Percentiles rank a stretch among this genome's conserved stretches.
Evolutionary conservation across 257 asterid genomes (phyloP).

Genomic region (Handroanthus guayacan): DNA sequence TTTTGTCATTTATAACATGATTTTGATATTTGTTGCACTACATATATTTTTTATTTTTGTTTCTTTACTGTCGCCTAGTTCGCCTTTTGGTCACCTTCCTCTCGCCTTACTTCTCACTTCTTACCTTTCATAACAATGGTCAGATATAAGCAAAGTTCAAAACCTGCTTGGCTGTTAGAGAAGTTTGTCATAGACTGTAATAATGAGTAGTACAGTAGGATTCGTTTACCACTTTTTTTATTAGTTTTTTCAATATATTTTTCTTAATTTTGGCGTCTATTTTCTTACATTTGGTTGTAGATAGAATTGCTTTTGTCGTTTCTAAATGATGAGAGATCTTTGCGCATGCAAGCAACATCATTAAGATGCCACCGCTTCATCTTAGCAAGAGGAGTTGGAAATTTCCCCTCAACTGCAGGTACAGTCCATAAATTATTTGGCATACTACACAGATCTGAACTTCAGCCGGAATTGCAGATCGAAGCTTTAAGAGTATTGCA

Average conservation of each 20-base stretch:
- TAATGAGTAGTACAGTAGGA: conserved; percentile 7
- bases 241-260: conserved; percentile 14
- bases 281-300: conserved; percentile 48
- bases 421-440: conserved; percentile 51
- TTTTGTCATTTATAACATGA: too few relatives aligned
- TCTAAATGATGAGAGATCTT: conserved; percentile 58
- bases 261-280: conserved; percentile 29
- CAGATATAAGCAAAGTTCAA: conserved; percentile 5
- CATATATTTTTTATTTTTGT: too few relatives aligned
- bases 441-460: conserved; percentile 51
- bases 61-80: too few relatives aligned
- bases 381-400: conserved; percentile 56
- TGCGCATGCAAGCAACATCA: conserved; percentile 61
- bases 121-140: too few relatives aligned
- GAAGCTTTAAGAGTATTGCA: conserved; percentile 67
- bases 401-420: conserved; percentile 46
- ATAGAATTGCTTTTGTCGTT: conserved; percentile 64
- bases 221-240: conserved; percentile 12
- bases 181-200: conserved; percentile 10
- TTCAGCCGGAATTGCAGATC: conserved; percentile 56
- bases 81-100: too few relatives aligned
- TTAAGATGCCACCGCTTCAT: conserved; percentile 63
- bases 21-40: too few relatives aligned
- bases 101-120: too few relatives aligned
- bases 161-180: conserved; percentile 14